phyloP scores from a whole-genome alignment of 2,329 filamentous ascomycete species.

The Talaromyces sp. region DNA sequence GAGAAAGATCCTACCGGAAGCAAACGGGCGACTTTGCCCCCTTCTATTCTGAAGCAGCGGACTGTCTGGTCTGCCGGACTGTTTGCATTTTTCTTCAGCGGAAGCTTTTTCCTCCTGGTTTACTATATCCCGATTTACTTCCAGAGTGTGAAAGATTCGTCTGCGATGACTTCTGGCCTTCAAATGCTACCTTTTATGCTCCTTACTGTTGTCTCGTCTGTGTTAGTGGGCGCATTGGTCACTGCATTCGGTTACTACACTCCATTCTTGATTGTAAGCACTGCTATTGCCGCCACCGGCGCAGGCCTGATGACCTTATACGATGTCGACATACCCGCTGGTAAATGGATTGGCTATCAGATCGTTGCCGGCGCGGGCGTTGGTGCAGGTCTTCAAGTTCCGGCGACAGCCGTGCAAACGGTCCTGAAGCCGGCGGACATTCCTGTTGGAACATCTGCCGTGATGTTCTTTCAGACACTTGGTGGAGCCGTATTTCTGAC shows the following conservation, averaged over 20 bases:
- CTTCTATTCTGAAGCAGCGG: constrained; percentile 35
- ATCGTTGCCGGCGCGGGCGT: constrained; percentile 24
- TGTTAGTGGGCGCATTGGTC: neutral
- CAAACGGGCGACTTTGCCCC: constrained; percentile 20
- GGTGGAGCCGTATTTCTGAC: constrained; percentile 35
- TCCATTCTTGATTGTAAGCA: constrained; percentile 11
- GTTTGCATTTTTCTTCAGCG: constrained; percentile 35
- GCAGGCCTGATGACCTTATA: constrained; percentile 19
- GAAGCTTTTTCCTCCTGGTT: constrained; percentile 34
- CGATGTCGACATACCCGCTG: constrained; percentile 16
- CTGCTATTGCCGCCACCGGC: constrained; percentile 13
- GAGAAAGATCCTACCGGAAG: neutral
- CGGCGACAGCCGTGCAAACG: constrained; percentile 22
- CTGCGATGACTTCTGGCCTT: constrained; percentile 37
- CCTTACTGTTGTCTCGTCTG: constrained; percentile 1
- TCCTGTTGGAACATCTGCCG: constrained; percentile 29
- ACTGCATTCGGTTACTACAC: constrained; percentile 13
- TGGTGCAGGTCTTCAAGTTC: constrained; percentile 22
- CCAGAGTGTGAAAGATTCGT: constrained; percentile 33
- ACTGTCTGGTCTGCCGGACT: constrained; percentile 29
- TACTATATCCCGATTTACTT: constrained; percentile 48
- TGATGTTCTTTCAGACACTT: constrained; percentile 35
- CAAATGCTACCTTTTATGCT: constrained; percentile 33
- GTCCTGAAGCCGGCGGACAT: constrained; percentile 22
- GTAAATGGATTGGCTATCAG: constrained; percentile 30